Base-by-base conservation (phyloP, 2,329 filamentous ascomycete genomes). In the Microdochium paspali region DNA sequence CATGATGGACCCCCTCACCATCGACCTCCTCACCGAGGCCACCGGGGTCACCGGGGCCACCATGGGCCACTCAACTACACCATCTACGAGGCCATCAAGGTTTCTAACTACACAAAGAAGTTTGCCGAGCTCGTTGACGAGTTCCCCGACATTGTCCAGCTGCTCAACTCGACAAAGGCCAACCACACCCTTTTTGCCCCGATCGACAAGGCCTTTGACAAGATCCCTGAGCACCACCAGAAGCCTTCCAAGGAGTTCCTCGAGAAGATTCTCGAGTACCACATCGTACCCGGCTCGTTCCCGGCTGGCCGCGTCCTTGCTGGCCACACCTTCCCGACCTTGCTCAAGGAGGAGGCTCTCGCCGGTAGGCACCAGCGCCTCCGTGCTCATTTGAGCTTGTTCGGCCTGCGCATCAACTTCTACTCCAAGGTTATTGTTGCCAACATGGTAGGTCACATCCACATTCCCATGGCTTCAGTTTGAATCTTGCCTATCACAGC, bases 141-240 rank as follows among this genome's bases (percentile, higher is more conserved):
- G 51, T 82, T 86, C 60, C 74, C 82, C 1, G 80, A 87, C 46
- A 69, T 95, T 1, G 81, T 91, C 30, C 64, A 84, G 47, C 63
- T 82, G 3, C 76, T 96, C 24, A 93, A 94, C 66, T 77, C 78
- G 58, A 91, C 87, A 2, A 67, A 77, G 30, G 71, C 77, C 21
- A 90, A 91, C 64, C 80, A 84, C 59, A 95, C 90, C 1, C 66
- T 93, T 45, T 94, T 95, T 58, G 85, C 87, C 2, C 90, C 90
- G 0, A 81, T 79, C 1, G 80, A 95, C 61, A 69, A 74, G 45
- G 89, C 89, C 0, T 91, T 96, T 56, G 79, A 84, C 51, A 69
- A 76, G 54, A 65, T 81, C 23, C 76, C 75, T 2, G 57, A 72
- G 20, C 60, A 72, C 63, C 57, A 69, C 47, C 44, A 72, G 52